Conservation (phyloP, 768 basidiomycete species). For the Imleria badia region DNA sequence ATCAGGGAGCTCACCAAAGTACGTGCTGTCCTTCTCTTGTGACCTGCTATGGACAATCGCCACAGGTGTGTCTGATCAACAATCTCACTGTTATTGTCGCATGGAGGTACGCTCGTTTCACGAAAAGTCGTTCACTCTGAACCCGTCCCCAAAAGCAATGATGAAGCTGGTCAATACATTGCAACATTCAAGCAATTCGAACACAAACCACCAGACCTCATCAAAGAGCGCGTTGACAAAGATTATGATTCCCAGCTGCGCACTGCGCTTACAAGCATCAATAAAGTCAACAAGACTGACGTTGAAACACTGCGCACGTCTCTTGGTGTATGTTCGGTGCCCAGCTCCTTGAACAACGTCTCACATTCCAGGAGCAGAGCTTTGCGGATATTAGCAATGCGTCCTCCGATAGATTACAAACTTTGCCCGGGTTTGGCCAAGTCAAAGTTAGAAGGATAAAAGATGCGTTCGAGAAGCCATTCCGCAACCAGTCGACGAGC, state of each 20-base stretch:
- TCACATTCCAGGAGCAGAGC: constrained; percentile 52
- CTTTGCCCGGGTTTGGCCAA: constrained; percentile 90
- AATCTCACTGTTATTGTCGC: constrained; percentile 90
- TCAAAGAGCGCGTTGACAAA: constrained; percentile 93
- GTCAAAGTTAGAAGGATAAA: constrained; percentile 90
- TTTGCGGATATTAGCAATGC: constrained; percentile 80
- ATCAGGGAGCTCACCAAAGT: constrained; percentile 93
- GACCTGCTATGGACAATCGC: constrained; percentile 1
- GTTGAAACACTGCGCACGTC: constrained; percentile 88
- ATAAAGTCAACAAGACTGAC: constrained; percentile 96
- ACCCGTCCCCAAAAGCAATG: constrained; percentile 48
- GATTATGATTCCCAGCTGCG: constrained; percentile 82
- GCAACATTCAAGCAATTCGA: constrained; percentile 92
- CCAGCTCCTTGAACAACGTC: background rate
- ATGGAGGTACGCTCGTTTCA: constrained; percentile 65
- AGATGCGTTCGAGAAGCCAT: constrained; percentile 88
- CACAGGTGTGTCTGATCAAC: constrained; percentile 82
- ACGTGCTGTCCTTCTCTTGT: constrained; percentile 5
- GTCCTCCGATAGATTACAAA: constrained; percentile 69
- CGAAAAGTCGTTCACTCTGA: background rate
- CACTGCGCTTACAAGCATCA: constrained; percentile 81
- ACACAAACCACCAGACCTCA: constrained; percentile 87
- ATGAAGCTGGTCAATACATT: constrained; percentile 92
- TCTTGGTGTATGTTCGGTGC: constrained; percentile 69
- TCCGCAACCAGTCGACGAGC: constrained; percentile 66